phyloP scores from a whole-genome alignment of 208 protist species.

The Trypanosomatidae sp. region DNA sequence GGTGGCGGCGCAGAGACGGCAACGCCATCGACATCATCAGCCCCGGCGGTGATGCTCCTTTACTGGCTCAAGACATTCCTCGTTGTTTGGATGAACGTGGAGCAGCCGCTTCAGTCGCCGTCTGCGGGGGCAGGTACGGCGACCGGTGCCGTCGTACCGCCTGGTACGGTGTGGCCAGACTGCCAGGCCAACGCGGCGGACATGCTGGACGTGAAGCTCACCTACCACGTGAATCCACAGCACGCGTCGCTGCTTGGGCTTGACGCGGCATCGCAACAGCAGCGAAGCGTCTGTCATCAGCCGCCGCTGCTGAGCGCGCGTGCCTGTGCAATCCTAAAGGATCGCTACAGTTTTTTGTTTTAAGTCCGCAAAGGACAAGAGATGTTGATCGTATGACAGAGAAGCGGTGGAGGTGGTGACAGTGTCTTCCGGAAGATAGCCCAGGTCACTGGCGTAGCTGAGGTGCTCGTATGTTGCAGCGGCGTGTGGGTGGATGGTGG shows the following conservation, averaged over 20 bases:
- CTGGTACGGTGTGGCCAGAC: constrained; percentile 20
- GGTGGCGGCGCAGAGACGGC: neutral
- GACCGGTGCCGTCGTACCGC: neutral
- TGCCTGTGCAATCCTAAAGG: constrained; percentile 25
- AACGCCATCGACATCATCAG: constrained; percentile 1
- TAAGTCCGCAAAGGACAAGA: neutral
- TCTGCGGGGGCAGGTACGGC: neutral
- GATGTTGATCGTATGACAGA: neutral
- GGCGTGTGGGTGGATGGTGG: neutral
- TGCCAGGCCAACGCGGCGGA: constrained; percentile 5
- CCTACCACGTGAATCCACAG: constrained; percentile 14
- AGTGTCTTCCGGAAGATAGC: neutral
- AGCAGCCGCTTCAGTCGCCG: constrained; percentile 23
- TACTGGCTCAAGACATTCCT: constrained; percentile 28
- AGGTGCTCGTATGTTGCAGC: neutral
- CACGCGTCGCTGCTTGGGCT: constrained; percentile 17
- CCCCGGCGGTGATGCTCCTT: constrained; percentile 22
- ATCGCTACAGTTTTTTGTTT: constrained; percentile 27
- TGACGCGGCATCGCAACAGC: constrained; percentile 10
- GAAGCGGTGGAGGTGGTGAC: neutral
- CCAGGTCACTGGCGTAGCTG: neutral
- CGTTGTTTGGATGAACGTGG: constrained; percentile 29
- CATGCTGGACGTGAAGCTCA: constrained; percentile 18
- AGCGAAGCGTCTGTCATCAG: constrained; percentile 10
- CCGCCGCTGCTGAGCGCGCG: constrained; percentile 29